Conservation (phyloP, 345 rosid genomes). For the Eucalyptus tenuipes region DNA sequence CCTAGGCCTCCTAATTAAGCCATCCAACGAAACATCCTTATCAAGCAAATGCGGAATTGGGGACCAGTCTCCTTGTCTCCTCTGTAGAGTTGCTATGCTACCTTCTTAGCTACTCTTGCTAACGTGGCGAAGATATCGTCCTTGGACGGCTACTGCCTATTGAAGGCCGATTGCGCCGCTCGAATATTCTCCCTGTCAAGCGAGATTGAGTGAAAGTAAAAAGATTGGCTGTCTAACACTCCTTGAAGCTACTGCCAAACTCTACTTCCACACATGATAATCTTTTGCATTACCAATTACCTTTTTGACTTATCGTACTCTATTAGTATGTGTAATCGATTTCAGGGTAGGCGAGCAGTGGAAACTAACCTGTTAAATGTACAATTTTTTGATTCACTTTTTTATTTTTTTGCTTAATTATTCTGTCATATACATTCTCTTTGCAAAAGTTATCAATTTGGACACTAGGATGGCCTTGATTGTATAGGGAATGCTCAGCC, state of each 20-base stretch:
- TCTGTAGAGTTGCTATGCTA: neutral
- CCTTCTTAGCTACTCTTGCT: neutral
- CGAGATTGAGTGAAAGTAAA: neutral
- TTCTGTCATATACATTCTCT: neutral
- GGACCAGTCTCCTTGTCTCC: neutral
- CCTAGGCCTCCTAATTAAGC: neutral
- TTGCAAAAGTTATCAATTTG: neutral
- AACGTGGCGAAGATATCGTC: neutral
- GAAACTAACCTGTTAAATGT: neutral
- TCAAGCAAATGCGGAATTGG: neutral
- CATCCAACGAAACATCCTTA: neutral
- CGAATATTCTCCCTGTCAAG: neutral
- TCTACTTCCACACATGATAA: neutral
- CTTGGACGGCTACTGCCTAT: neutral
- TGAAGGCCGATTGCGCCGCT: neutral
- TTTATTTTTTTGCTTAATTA: neutral
- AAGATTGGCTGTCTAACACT: neutral
- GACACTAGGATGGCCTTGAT: neutral
- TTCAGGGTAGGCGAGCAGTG: accelerated
- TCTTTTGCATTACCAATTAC: neutral
- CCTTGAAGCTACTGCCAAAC: neutral
- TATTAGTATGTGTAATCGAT: neutral
- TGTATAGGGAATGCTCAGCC: neutral
- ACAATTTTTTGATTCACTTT: neutral
- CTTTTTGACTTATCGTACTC: neutral